phyloP scores from a whole-genome alignment of 257 asterid species.

The Salvia miltiorrhiza region DNA sequence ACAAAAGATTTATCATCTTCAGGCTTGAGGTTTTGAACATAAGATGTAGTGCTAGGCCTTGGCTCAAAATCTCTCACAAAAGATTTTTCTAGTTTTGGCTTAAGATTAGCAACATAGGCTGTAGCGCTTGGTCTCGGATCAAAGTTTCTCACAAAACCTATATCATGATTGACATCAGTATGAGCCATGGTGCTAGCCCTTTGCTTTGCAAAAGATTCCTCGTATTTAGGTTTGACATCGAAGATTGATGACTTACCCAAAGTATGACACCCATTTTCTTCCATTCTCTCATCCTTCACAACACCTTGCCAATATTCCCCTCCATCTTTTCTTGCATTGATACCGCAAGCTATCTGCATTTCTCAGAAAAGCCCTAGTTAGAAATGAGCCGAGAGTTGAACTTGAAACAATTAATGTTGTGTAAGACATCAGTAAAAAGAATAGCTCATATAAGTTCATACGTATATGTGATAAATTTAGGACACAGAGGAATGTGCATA shows the following conservation, averaged over 20 bases:
- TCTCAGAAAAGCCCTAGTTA: no score
- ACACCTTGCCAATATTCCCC: slow-evolving; percentile 30
- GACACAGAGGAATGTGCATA: no score
- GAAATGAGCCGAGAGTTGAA: background rate
- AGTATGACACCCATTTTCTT: slow-evolving; percentile 17
- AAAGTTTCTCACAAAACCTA: background rate
- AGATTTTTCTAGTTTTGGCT: slow-evolving; percentile 18
- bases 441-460: no score
- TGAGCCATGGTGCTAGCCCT: slow-evolving; percentile 22
- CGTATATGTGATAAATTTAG: no score
- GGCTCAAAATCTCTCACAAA: slow-evolving; percentile 17
- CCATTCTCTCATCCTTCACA: slow-evolving; percentile 12
- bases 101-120: background rate
- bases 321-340: slow-evolving; percentile 29
- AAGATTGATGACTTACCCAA: background rate
- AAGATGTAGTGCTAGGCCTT: slow-evolving; percentile 14
- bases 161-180: background rate
- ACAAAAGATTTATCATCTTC: background rate
- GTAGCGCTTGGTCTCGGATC: slow-evolving; percentile 28
- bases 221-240: background rate
- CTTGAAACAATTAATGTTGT: background rate
- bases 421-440: no score
- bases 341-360: slow-evolving; percentile 26
- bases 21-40: background rate
- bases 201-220: background rate